Conservation (phyloP, 805 yeast species). For the Starmerella floris region DNA sequence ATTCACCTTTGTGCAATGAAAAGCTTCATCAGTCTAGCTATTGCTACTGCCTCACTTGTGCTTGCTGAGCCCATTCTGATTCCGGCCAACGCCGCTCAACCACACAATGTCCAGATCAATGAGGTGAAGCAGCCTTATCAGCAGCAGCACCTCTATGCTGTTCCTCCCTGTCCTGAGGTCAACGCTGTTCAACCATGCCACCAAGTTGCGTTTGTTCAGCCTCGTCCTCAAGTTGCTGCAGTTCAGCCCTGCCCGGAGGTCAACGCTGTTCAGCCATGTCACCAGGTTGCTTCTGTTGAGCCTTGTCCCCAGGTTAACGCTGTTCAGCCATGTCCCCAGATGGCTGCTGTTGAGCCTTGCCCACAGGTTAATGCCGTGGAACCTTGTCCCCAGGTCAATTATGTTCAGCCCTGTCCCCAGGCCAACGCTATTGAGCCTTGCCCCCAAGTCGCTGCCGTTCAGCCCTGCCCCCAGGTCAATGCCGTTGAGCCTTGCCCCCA, state of each 20-base stretch:
- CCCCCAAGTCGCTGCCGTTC: constrained; percentile 9
- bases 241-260: constrained; percentile 10
- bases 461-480: constrained; percentile 1
- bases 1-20: too few relatives aligned
- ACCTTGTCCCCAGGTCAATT: neutral
- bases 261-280: constrained; percentile 9
- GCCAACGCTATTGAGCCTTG: neutral
- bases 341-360: constrained; percentile 4
- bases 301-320: constrained; percentile 4
- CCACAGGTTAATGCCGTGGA: constrained; percentile 4
- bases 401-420: constrained; percentile 5
- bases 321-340: constrained; percentile 1
- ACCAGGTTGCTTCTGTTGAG: constrained; percentile 6
- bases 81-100: too few relatives aligned
- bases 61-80: neutral
- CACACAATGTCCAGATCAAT: neutral
- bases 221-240: constrained; percentile 6
- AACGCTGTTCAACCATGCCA: too few relatives aligned
- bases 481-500: too few relatives aligned
- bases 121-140: constrained; percentile 1
- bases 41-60: neutral
- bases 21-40: neutral
- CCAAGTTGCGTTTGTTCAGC: too few relatives aligned
- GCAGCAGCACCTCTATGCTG: neutral
- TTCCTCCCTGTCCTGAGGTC: too few relatives aligned